phyloP scores from a whole-genome alignment of 2,329 filamentous ascomycete species.

The Ophiostoma ulmi region DNA sequence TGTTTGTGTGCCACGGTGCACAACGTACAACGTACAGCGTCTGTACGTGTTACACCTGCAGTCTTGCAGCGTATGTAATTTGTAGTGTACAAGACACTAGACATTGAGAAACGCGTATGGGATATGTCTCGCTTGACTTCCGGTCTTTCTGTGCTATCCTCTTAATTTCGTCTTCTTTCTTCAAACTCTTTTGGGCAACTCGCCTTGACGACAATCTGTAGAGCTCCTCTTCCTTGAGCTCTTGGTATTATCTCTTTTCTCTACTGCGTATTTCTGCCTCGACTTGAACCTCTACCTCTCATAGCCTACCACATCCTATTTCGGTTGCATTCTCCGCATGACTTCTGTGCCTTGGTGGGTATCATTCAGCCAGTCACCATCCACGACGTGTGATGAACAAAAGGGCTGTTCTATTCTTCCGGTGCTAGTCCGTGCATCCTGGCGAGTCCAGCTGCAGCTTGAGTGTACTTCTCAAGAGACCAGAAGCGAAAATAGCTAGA shows the following conservation, averaged over 20 bases:
- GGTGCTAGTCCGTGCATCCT: conserved; percentile 8
- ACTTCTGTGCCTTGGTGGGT: not conserved
- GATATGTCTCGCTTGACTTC: not conserved
- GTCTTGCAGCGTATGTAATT: not conserved
- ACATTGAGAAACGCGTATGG: not conserved
- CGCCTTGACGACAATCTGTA: not conserved
- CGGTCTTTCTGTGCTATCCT: not conserved
- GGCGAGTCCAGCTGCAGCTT: conserved; percentile 7
- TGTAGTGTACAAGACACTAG: not conserved
- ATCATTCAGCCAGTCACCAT: not conserved
- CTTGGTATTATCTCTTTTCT: not conserved
- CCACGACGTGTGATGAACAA: not conserved
- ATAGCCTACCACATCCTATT: not conserved
- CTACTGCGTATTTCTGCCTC: not conserved
- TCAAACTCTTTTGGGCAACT: not conserved
- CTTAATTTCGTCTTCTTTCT: not conserved
- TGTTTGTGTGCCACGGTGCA: conserved; percentile 13
- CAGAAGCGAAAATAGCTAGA: too few relatives aligned
- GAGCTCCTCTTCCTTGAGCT: too few relatives aligned
- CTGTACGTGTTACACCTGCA: not conserved
- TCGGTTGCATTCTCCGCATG: conserved; percentile 11
- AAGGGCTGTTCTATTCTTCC: not conserved
- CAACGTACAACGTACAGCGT: not conserved
- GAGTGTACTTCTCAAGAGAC: not conserved
- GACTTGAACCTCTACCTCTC: not conserved